Percentiles rank a stretch among this genome's conserved stretches.
Conservation (phyloP, 192 early-diverging fungal species). For the Lobulomyces angularis region DNA sequence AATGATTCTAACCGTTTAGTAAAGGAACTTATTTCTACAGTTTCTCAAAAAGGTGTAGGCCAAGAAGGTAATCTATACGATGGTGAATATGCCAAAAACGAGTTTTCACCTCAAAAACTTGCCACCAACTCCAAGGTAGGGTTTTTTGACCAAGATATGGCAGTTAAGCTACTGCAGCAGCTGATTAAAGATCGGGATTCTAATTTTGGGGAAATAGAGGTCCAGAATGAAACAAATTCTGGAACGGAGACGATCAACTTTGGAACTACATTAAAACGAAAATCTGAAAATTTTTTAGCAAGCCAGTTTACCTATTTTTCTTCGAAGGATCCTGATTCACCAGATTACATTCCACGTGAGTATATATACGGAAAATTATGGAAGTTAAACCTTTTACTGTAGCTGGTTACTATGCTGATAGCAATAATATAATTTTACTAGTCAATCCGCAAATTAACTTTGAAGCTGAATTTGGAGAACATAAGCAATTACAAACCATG, state of each 20-base stretch:
- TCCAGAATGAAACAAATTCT: not conserved
- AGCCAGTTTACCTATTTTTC: constrained; percentile 19
- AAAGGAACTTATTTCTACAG: constrained; percentile 39
- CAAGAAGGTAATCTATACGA: constrained; percentile 9
- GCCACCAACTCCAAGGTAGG: too few relatives aligned
- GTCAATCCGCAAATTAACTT: constrained; percentile 65
- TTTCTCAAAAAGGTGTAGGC: constrained; percentile 12
- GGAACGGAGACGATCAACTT: not conserved
- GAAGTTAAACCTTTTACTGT: too few relatives aligned
- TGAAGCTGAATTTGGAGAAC: constrained; percentile 31
- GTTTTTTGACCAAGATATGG: too few relatives aligned
- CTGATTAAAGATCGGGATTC: too few relatives aligned
- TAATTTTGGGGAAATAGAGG: too few relatives aligned
- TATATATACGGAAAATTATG: too few relatives aligned
- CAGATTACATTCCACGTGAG: constrained; percentile 36
- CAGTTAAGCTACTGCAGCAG: too few relatives aligned
- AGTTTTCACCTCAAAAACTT: constrained; percentile 1
- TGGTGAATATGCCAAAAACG: not conserved
- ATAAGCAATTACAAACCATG: constrained; percentile 29
- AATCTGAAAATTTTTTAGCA: too few relatives aligned
- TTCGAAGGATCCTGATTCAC: constrained; percentile 29
- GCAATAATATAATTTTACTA: constrained; percentile 44
- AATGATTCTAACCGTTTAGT: constrained; percentile 67
- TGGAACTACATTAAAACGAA: too few relatives aligned
- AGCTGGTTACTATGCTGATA: constrained; percentile 40